A percentile compares a stretch with the other conserved stretches of the same genome.
phyloP scores from a whole-genome alignment of 2,329 filamentous ascomycete genomes.

The Chalaropsis ovoidea region DNA sequence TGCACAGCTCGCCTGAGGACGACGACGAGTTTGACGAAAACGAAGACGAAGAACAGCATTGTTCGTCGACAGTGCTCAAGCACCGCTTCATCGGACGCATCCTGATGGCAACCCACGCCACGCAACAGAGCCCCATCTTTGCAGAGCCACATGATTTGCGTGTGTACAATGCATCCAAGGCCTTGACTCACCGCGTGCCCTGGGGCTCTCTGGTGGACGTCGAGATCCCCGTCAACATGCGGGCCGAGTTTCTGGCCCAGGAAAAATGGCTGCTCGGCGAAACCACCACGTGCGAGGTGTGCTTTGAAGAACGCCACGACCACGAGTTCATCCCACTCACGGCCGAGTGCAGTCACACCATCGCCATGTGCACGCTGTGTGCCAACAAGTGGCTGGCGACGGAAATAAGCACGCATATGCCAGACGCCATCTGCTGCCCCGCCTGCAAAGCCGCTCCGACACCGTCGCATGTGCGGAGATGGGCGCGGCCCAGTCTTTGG shows the following conservation, averaged over 20 bases:
- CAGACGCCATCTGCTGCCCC: conserved; percentile 18
- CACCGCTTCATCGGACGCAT: conserved; percentile 13
- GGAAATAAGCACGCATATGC: conserved; percentile 4
- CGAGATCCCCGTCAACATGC: conserved; percentile 2
- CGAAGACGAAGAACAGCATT: neutral
- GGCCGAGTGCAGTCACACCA: conserved; percentile 9
- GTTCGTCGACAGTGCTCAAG: neutral
- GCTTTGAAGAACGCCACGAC: conserved; percentile 18
- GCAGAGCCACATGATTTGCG: neutral
- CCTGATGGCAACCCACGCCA: neutral
- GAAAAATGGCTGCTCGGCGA: conserved; percentile 22
- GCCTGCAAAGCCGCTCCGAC: neutral
- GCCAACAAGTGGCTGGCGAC: conserved; percentile 18
- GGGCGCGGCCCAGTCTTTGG: conserved; percentile 18
- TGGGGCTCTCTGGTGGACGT: conserved; percentile 24
- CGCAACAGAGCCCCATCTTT: conserved; percentile 10
- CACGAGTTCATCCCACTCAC: conserved; percentile 19
- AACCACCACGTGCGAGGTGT: conserved; percentile 12
- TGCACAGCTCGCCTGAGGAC: conserved; percentile 21
- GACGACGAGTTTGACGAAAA: conserved; percentile 20
- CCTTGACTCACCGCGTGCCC: neutral
- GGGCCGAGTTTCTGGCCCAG: conserved; percentile 9
- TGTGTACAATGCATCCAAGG: neutral
- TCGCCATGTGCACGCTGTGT: conserved; percentile 17
- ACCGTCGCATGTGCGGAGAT: neutral